Percentiles rank a stretch among this genome's conserved stretches.
Evolutionary conservation across 2,329 filamentous ascomycete genomes (phyloP).

Genomic region (Didymella keratinophila): DNA sequence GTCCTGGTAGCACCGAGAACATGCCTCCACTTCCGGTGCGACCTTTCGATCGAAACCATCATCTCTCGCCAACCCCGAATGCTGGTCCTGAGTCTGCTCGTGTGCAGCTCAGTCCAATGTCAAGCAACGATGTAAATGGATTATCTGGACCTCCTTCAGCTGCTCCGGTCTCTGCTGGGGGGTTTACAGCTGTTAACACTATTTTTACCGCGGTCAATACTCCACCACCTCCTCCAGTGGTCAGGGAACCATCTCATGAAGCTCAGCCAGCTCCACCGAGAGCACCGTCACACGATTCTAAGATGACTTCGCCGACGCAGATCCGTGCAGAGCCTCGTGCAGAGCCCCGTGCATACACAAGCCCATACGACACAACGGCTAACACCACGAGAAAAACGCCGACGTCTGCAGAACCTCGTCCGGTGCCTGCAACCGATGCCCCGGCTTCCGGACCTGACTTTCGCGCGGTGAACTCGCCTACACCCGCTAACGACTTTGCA

Average conservation of each 20-base stretch:
- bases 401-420: constrained; percentile 8
- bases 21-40: constrained; percentile 36
- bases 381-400: constrained; percentile 5
- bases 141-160: constrained; percentile 25
- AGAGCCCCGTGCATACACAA: constrained; percentile 36
- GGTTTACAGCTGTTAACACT: constrained; percentile 34
- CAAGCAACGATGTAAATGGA: constrained; percentile 43
- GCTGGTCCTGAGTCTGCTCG: constrained; percentile 32
- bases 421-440: background rate
- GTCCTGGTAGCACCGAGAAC: constrained; percentile 37
- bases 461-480: constrained; percentile 25
- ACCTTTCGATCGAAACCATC: constrained; percentile 29
- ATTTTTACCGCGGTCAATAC: constrained; percentile 39
- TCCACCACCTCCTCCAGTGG: constrained; percentile 25
- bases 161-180: constrained; percentile 22
- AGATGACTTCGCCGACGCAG: constrained; percentile 14
- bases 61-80: constrained; percentile 30
- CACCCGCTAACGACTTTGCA: constrained; percentile 23
- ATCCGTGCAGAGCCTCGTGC: background rate
- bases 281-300: constrained; percentile 20
- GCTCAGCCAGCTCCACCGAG: constrained; percentile 26
- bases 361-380: constrained; percentile 41
- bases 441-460: constrained; percentile 25
- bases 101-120: constrained; percentile 39
- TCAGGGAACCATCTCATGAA: constrained; percentile 23